Percentiles rank a stretch among this genome's conserved stretches.
Evolutionary conservation across 345 rosid species (phyloP).

Genomic region (Salix arbutifolia): DNA sequence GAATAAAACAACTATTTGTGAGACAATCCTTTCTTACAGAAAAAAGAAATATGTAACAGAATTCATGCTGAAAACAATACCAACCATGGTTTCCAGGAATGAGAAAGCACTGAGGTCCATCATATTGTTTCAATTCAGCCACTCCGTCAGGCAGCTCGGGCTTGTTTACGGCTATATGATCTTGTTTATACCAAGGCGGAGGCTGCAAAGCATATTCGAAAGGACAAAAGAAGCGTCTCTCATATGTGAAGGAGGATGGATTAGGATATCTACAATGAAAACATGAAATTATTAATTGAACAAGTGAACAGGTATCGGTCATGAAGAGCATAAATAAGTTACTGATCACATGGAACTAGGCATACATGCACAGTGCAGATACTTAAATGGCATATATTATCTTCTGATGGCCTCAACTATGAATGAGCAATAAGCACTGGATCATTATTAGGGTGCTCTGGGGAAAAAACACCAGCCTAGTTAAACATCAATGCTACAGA

Average conservation of each 20-base stretch:
- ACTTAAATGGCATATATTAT: neutral
- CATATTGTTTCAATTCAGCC: slow-evolving; percentile 67
- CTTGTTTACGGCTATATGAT: slow-evolving; percentile 75
- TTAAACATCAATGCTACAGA: neutral
- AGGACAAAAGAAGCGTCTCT: slow-evolving; percentile 82
- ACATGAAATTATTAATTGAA: slow-evolving; percentile 3
- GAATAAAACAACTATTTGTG: neutral
- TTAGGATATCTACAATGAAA: slow-evolving; percentile 71
- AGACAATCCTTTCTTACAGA: neutral
- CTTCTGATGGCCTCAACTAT: neutral
- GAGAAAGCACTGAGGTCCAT: slow-evolving; percentile 88
- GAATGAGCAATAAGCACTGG: neutral
- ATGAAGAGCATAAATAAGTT: neutral
- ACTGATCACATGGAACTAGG: neutral
- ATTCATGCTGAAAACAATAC: slow-evolving; percentile 29
- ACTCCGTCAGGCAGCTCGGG: slow-evolving; percentile 79
- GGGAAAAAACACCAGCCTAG: neutral
- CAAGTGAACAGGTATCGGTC: neutral
- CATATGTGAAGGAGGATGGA: slow-evolving; percentile 88
- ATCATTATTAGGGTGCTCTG: neutral
- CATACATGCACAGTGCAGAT: neutral
- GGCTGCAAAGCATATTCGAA: slow-evolving; percentile 98
- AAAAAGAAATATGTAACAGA: neutral
- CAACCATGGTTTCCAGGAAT: slow-evolving; percentile 99
- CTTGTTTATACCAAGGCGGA: slow-evolving; percentile 69